These are phyloP conservation scores for Ophiostoma angusticollis DNA, from an alignment of 2,329 filamentous ascomycete genomes.

Conservation along the genomic window DNA sequence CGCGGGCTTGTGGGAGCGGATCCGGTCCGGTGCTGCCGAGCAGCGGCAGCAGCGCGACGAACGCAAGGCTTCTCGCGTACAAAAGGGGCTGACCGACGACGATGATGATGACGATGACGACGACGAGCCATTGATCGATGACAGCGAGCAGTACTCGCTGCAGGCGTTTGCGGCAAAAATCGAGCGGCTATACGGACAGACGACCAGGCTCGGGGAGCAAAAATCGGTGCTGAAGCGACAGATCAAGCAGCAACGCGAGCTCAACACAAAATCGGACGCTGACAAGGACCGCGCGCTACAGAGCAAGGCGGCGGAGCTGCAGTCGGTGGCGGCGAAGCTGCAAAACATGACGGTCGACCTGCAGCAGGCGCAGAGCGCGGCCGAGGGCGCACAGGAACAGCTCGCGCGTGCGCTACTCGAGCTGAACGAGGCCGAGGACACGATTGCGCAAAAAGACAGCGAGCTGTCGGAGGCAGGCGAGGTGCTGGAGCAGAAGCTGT, in stretches of 20 bases:
- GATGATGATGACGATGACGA: slow-evolving; percentile 51
- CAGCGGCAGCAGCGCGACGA: slow-evolving; percentile 41
- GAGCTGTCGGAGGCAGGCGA: slow-evolving; percentile 9
- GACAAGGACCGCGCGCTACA: slow-evolving; percentile 54
- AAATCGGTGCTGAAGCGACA: slow-evolving; percentile 81
- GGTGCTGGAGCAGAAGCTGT: slow-evolving; percentile 14
- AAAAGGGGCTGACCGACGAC: slow-evolving; percentile 46
- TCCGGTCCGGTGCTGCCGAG: slow-evolving; percentile 42
- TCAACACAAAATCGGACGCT: slow-evolving; percentile 76
- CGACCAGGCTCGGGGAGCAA: slow-evolving; percentile 71
- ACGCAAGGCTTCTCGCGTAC: slow-evolving; percentile 36
- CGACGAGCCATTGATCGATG: slow-evolving; percentile 42
- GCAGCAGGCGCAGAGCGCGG: slow-evolving; percentile 23
- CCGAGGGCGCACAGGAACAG: slow-evolving; percentile 32
- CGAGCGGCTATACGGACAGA: slow-evolving; percentile 62
- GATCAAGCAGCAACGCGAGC: slow-evolving; percentile 87
- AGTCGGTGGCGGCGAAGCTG: slow-evolving; percentile 49
- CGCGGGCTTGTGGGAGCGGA: slow-evolving; percentile 43
- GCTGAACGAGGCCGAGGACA: slow-evolving; percentile 25
- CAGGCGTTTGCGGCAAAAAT: slow-evolving; percentile 67
- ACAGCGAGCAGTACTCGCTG: slow-evolving; percentile 54
- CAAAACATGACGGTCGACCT: slow-evolving; percentile 45
- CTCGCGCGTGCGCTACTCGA: slow-evolving; percentile 35
- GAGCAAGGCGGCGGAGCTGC: slow-evolving; percentile 42
- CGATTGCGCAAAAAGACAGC: slow-evolving; percentile 9